Conservation (phyloP, 2,329 filamentous ascomycete genomes). For the Orbilia brochopaga region DNA sequence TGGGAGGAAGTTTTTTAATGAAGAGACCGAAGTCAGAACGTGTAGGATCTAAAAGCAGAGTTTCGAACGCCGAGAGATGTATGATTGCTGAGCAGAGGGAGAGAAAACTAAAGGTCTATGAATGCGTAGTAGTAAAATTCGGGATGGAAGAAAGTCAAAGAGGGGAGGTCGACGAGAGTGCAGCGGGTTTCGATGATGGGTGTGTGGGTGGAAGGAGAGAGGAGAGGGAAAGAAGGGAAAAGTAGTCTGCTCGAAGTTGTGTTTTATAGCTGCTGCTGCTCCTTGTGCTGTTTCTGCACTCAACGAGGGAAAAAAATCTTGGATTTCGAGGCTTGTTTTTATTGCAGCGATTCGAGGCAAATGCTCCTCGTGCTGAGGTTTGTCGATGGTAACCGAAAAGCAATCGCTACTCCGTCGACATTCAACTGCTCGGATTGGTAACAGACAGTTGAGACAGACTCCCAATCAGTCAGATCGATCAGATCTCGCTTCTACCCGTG, state of each 20-base stretch:
- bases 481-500: not conserved
- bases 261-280: not conserved
- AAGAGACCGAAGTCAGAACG: no score
- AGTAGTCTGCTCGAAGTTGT: constrained; percentile 4
- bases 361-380: not conserved
- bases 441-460: not conserved
- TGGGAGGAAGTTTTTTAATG: not conserved
- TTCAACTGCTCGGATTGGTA: not conserved
- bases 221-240: constrained; percentile 4
- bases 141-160: no score
- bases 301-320: not conserved
- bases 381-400: constrained; percentile 8
- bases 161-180: no score
- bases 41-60: no score
- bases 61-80: no score
- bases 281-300: not conserved
- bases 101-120: no score
- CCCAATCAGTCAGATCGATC: not conserved
- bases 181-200: no score
- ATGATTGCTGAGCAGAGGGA: no score
- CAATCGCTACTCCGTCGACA: not conserved
- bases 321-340: no score
- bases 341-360: not conserved
- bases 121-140: no score
- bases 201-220: no score